Base-by-base conservation (phyloP, 169 alveolate species). In the Plasmodium cynomolgi region DNA sequence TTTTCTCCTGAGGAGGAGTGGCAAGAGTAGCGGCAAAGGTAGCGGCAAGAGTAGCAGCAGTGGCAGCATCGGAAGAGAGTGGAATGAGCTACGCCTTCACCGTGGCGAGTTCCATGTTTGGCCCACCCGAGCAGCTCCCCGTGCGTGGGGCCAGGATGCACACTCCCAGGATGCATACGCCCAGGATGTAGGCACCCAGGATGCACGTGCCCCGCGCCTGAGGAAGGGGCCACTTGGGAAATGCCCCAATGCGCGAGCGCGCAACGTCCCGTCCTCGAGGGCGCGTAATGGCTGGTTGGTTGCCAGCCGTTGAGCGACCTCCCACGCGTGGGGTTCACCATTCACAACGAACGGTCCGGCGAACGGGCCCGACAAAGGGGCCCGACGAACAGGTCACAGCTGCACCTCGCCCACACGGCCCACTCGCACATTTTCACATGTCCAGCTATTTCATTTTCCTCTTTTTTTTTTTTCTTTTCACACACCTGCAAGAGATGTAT, bases 1-100 rank as follows among this genome's bases (percentile, higher is more conserved):
- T 86, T 7, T 86, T 86, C 68, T 31, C 93, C 13, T 86, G 81
- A 44, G n/a, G 17, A 31, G 37, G 83, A 33, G 23, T 11, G 39
- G 20, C 29, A 5, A 11, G 9, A 20, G 13, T 5, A 5, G 33
- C 13, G n/a, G n/a, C n/a, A n/a, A n/a, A n/a, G n/a, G n/a, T n/a
- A n/a, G n/a, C n/a, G n/a, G n/a, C n/a, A n/a, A n/a, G n/a, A n/a
- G n/a, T n/a, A n/a, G n/a, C n/a, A n/a, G n/a, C n/a, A 33, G 23
- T 11, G 39, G 20, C 29, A 5, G 2, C 41, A 37, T 7, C 41
- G 41, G 41, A 37, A 37, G 41, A 37, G 41, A 37, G 41, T 37
- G 41, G 7, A 37, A 5, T 41, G 50, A 41, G 7, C 50, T 31
- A 23, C 34, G 0, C 29, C 17, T 73, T 73, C 39, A 13, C n/a